These are phyloP conservation scores for Neurospora hispaniola DNA, from an alignment of 495 filamentous ascomycete genomes.

Conservation along the genomic window DNA sequence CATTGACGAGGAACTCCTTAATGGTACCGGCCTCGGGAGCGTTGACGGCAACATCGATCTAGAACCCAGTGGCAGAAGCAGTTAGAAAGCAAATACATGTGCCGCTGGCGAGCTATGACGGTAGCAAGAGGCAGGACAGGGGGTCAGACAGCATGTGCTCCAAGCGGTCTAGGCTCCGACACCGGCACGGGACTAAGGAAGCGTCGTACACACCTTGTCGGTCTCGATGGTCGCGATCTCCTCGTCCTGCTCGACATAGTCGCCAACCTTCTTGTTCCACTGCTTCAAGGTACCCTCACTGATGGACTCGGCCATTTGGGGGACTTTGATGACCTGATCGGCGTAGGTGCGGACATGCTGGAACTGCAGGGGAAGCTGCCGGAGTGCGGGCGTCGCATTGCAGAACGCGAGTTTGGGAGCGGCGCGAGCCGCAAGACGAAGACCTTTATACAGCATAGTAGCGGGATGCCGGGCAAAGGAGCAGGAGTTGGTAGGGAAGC, in stretches of 20 bases:
- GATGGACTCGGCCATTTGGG: conserved; percentile 97
- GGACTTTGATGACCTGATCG: conserved; percentile 82
- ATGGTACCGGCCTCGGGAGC: conserved; percentile 84
- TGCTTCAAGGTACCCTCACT: conserved; percentile 96
- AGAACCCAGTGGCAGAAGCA: conserved; percentile 3
- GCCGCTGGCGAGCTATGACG: background rate
- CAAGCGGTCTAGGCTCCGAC: background rate
- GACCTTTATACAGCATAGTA: conserved; percentile 39
- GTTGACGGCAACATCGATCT: conserved; percentile 96
- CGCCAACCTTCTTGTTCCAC: conserved; percentile 88
- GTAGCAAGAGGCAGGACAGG: background rate
- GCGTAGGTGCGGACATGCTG: conserved; percentile 49
- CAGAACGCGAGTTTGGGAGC: conserved; percentile 22
- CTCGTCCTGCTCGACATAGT: conserved; percentile 91
- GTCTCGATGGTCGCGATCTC: conserved; percentile 99
- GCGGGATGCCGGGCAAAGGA: conserved; percentile 1
- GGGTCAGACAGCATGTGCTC: background rate
- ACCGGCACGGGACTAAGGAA: background rate
- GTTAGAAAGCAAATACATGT: conserved; percentile 1
- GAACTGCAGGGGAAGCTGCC: conserved; percentile 36
- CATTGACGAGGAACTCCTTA: conserved; percentile 83
- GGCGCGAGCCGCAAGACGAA: conserved; percentile 38
- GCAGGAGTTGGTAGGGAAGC: background rate
- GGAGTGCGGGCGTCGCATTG: conserved; percentile 26
- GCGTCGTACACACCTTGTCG: conserved; percentile 67